phyloP scores from a whole-genome alignment of 257 asterid species.

The Nicotiana tabacum region DNA sequence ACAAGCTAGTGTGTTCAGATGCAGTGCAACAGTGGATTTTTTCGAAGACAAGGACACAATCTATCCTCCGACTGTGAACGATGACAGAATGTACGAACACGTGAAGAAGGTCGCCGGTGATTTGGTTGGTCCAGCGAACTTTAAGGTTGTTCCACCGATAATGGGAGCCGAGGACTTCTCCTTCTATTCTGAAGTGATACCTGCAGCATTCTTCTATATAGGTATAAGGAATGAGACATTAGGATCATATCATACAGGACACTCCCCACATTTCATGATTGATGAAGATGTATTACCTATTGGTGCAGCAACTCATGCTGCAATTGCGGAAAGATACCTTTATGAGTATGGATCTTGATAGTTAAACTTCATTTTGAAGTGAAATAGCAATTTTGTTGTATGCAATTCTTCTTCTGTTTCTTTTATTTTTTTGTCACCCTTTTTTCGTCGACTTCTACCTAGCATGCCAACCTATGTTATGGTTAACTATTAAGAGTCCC shows the following conservation, averaged over 20 bases:
- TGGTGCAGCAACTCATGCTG: constrained; percentile 92
- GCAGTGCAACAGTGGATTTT: constrained; percentile 77
- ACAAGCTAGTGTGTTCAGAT: constrained; percentile 69
- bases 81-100: constrained; percentile 57
- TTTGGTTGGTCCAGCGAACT: constrained; percentile 43
- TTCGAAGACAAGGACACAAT: constrained; percentile 53
- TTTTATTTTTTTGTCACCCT: too few relatives aligned
- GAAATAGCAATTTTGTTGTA: neutral
- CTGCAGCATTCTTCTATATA: constrained; percentile 72
- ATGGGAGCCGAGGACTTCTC: constrained; percentile 97
- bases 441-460: neutral
- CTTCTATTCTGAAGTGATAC: constrained; percentile 72
- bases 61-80: constrained; percentile 80
- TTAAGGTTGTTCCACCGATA: constrained; percentile 53
- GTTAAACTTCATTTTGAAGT: too few relatives aligned
- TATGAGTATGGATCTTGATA: constrained; percentile 16
- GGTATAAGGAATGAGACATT: constrained; percentile 68
- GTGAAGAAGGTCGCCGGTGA: constrained; percentile 39
- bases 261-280: constrained; percentile 77
- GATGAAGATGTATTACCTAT: constrained; percentile 76
- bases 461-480: constrained; percentile 1
- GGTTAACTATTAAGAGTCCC: neutral
- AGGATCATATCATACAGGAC: constrained; percentile 61
- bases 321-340: constrained; percentile 86
- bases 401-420: neutral